Percentiles rank a stretch among this genome's conserved stretches.
Conservation (phyloP, 73 alveolate genomes). For the Paramecium biaurelia region DNA sequence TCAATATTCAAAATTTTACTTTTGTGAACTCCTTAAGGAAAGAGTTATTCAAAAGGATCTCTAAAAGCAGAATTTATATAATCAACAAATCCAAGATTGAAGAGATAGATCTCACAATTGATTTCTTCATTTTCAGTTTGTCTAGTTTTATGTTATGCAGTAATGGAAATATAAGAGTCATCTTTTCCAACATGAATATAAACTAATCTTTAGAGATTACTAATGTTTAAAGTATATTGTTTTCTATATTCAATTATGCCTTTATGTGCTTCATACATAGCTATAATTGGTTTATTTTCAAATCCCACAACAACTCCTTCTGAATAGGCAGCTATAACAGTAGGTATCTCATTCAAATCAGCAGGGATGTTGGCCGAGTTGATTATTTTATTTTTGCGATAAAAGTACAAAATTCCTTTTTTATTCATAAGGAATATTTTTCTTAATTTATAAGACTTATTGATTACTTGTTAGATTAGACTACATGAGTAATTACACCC, state of each 20-base stretch:
- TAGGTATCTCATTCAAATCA: neutral
- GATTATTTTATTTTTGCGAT: neutral
- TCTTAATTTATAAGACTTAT: neutral
- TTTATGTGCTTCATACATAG: neutral
- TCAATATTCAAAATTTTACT: slow-evolving; percentile 7
- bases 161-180: slow-evolving; percentile 16
- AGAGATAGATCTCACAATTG: slow-evolving; percentile 38
- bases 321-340: neutral
- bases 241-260: neutral
- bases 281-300: neutral
- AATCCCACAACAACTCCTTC: slow-evolving; percentile 53
- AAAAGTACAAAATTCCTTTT: neutral
- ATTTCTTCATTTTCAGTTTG: neutral
- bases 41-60: slow-evolving; percentile 62
- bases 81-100: slow-evolving; percentile 60
- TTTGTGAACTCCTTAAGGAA: slow-evolving; percentile 61
- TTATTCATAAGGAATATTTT: neutral
- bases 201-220: neutral
- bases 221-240: neutral
- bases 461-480: neutral
- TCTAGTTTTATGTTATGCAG: neutral
- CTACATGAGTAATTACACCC: neutral
- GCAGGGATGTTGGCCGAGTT: neutral
- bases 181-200: slow-evolving; percentile 26
- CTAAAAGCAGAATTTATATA: slow-evolving; percentile 43